Percentiles rank a stretch among this genome's conserved stretches.
Evolutionary conservation across 768 basidiomycete genomes (phyloP).

Genomic region (Kondoa subrosea): DNA sequence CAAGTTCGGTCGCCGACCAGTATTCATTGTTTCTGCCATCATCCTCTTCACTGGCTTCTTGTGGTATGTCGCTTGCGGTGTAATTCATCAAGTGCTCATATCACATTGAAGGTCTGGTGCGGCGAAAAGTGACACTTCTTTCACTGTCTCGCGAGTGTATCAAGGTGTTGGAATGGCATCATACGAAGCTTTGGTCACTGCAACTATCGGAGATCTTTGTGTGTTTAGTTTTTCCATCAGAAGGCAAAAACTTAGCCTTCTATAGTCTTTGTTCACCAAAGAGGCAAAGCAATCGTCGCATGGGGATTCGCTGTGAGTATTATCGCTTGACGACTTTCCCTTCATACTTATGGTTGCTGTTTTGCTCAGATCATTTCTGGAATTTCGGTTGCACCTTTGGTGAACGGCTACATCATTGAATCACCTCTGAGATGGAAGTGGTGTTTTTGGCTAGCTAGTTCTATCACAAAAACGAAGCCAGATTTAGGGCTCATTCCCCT

Average conservation of each 20-base stretch:
- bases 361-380: no score
- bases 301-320: not conserved
- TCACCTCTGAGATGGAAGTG: conserved; percentile 1
- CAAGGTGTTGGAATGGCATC: conserved; percentile 11
- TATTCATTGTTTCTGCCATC: not conserved
- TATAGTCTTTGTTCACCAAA: not conserved
- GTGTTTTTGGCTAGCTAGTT: conserved; percentile 5
- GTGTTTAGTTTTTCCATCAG: no score
- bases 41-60: conserved; percentile 9
- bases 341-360: no score
- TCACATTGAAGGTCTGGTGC: no score
- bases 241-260: no score
- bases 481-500: no score
- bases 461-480: no score
- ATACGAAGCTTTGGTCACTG: not conserved
- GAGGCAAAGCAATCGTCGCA: not conserved
- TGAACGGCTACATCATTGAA: not conserved
- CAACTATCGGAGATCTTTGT: not conserved
- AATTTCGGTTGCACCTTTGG: not conserved
- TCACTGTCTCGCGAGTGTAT: not conserved
- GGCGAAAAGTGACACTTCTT: conserved; percentile 1
- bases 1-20: conserved; percentile 6
- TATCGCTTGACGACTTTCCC: no score
- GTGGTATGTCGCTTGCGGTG: no score
- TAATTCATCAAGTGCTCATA: no score